Percentiles rank a stretch among this genome's conserved stretches.
Evolutionary conservation across 2,329 filamentous ascomycete species (phyloP).

Genomic region (Lasiodiplodia sp.): DNA sequence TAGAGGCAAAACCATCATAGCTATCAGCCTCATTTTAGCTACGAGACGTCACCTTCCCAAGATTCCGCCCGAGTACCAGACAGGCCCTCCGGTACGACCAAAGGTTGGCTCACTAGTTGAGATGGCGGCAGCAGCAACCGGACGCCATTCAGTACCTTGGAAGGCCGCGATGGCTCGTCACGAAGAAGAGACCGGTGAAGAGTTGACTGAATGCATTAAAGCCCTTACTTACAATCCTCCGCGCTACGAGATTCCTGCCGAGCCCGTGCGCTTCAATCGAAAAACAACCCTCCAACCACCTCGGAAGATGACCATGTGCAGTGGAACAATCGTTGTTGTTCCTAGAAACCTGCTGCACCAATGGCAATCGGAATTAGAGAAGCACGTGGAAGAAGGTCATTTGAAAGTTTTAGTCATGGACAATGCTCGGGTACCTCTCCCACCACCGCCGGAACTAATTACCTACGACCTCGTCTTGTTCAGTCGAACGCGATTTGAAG

Average conservation of each 20-base stretch:
- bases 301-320: conserved; percentile 68
- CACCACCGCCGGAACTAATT: conserved; percentile 64
- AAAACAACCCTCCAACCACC: conserved; percentile 49
- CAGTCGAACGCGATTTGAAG: conserved; percentile 75
- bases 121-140: conserved; percentile 77
- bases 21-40: conserved; percentile 73
- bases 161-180: conserved; percentile 66
- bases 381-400: conserved; percentile 69
- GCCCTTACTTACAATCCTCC: conserved; percentile 45
- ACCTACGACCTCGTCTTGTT: conserved; percentile 80
- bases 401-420: conserved; percentile 72
- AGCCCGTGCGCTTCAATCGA: conserved; percentile 52
- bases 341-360: conserved; percentile 84
- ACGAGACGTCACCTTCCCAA: conserved; percentile 73
- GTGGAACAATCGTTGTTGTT: conserved; percentile 78
- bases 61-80: conserved; percentile 68
- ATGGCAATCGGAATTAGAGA: conserved; percentile 81
- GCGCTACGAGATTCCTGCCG: conserved; percentile 51
- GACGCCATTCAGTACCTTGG: conserved; percentile 74
- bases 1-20: conserved; percentile 86
- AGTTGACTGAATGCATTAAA: conserved; percentile 37
- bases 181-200: conserved; percentile 58
- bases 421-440: conserved; percentile 60
- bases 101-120: conserved; percentile 71
- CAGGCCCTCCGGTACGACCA: conserved; percentile 50